These are phyloP conservation scores for Nemophila menziesii DNA, from an alignment of 257 asterid species.

Conservation along the genomic window DNA sequence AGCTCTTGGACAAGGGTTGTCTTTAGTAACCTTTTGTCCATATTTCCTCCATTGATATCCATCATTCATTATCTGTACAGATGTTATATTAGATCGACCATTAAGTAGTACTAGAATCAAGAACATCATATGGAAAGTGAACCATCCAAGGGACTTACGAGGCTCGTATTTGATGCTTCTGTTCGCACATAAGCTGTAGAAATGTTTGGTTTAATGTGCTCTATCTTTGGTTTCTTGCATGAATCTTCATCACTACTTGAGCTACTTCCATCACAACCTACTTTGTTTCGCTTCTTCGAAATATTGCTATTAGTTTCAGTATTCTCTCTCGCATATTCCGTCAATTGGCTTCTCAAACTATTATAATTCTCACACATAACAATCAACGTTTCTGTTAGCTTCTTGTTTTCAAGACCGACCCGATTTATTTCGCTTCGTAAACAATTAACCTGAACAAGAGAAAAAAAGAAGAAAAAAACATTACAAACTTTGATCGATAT, in stretches of 20 bases:
- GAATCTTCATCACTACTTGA: conserved; percentile 66
- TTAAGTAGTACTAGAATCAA: no score
- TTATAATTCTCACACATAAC: conserved; percentile 67
- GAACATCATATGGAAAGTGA: no score
- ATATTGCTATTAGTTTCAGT: conserved; percentile 5
- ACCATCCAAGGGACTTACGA: no score
- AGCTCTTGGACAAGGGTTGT: conserved; percentile 93
- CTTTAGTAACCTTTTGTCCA: conserved; percentile 91
- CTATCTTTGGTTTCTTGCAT: conserved; percentile 54
- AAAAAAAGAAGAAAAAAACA: no score
- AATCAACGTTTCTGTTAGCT: conserved; percentile 50
- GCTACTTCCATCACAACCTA: no score
- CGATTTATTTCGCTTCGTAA: conserved; percentile 63
- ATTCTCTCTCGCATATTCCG: conserved; percentile 42
- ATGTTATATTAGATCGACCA: no score
- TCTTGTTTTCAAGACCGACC: conserved; percentile 74
- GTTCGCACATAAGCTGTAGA: conserved; percentile 40
- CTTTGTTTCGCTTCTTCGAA: conserved; percentile 57
- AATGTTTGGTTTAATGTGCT: conserved; percentile 50
- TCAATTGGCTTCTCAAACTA: conserved; percentile 37
- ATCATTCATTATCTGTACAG: conserved; percentile 63
- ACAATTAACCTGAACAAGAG: no score
- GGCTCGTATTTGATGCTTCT: conserved; percentile 78
- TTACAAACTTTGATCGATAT: no score
- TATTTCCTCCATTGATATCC: conserved; percentile 96